Evolutionary conservation across 805 yeast genomes (phyloP).

Genomic region (Saccharomycopsis vini): DNA sequence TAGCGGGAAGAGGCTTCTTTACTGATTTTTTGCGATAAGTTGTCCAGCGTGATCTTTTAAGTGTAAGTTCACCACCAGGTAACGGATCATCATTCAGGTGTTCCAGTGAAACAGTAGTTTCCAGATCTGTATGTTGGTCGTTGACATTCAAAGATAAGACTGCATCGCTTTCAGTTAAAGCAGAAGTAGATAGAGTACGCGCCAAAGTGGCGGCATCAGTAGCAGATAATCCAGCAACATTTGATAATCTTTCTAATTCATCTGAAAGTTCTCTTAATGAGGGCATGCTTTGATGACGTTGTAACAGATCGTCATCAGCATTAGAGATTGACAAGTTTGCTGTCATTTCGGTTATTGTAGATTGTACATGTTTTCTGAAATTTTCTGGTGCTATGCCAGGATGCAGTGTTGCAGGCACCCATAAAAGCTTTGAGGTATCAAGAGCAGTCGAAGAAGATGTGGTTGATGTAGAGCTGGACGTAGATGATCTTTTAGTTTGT

Average conservation of each 20-base stretch:
- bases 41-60: conserved; percentile 42
- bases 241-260: conserved; percentile 67
- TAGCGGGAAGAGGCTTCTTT: conserved; percentile 1
- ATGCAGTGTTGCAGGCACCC: conserved; percentile 96
- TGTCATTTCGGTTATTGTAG: conserved; percentile 24
- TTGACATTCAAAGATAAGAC: too few relatives aligned
- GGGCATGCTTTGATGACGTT: conserved; percentile 34
- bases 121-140: too few relatives aligned
- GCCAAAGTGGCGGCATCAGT: conserved; percentile 80
- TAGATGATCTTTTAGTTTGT: conserved; percentile 15
- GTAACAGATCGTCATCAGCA: conserved; percentile 24
- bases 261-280: conserved; percentile 63
- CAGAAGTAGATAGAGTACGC: conserved; percentile 63
- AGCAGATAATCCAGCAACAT: conserved; percentile 68
- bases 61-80: conserved; percentile 27
- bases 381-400: conserved; percentile 94
- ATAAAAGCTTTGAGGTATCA: conserved; percentile 47
- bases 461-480: neutral
- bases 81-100: too few relatives aligned
- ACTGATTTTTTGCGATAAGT: conserved; percentile 37
- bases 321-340: conserved; percentile 20
- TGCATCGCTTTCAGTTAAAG: too few relatives aligned
- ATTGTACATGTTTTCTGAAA: conserved; percentile 57
- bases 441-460: conserved; percentile 1
- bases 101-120: conserved; percentile 10